Base-by-base conservation (phyloP, 2,329 filamentous ascomycete species). In the Sporothrix humicola region DNA sequence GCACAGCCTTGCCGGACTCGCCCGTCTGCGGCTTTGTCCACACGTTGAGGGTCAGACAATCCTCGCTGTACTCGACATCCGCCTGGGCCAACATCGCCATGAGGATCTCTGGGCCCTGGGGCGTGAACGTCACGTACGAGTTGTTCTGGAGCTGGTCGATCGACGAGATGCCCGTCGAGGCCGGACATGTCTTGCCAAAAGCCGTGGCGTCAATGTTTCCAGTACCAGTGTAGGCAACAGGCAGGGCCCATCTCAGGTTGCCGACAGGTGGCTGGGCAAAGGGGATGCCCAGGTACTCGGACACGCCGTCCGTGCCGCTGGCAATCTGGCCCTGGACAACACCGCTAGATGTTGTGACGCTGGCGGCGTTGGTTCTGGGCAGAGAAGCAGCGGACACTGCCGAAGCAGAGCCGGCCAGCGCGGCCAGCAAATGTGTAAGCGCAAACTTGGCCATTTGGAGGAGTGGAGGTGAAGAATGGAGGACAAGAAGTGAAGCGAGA, bases 31-130 rank as follows among this genome's bases (percentile, higher is more conserved):
- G 76, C 42, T 78, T 80, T 9, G 82, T 77, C 81, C 83, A 82
- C 61, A 84, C 75, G 76, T 84, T 83, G 8, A 84, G 74, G 0
- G 79, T 80, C 10, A 84, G 74, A 44, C 82, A 84, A 72, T 84
- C 82, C 71, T 84, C 82, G 69, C 78, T 78, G 63, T 79, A 74
- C 3, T 77, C 73, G 13, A 78, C 78, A 8, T 77, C 77, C 1
- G 75, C 75, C n/a, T 73, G 71, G 1, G 75, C 74, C 44, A 63
- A 6, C 58, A 63, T 63, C 10, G 76, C 73, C 72, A 78, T 78
- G 46, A 77, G 77, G 15, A 73, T 63, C 20, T 80, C 72, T 52
- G 79, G 76, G 2, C 73, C 75, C 74, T 78, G 80, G 0, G 80
- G 79, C 73, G 81, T 80, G 5, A 79, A 75, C 4, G 79, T 81